phyloP scores from a whole-genome alignment of 371 early-diverging fungal species.

The Phascolomyces articulosus region DNA sequence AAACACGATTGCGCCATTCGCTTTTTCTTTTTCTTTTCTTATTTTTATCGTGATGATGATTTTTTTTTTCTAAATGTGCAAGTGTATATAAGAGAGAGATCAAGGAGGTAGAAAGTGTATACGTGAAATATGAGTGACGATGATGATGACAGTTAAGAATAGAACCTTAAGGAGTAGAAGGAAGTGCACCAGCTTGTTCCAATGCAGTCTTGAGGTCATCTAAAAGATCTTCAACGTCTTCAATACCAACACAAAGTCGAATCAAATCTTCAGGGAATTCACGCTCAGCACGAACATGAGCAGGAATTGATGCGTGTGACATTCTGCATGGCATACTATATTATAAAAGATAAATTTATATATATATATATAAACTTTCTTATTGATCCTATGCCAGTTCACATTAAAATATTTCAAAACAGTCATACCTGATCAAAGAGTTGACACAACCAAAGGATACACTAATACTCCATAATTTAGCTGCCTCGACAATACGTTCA shows the following conservation, averaged over 20 bases:
- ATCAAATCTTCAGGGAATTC: conserved; percentile 93
- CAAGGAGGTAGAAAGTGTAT: too few relatives aligned
- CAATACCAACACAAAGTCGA: conserved; percentile 97
- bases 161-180: neutral
- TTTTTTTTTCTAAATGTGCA: neutral
- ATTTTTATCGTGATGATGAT: too few relatives aligned
- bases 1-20: conserved; percentile 5
- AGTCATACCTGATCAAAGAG: conserved; percentile 83
- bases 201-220: conserved; percentile 87
- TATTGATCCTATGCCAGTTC: too few relatives aligned
- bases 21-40: neutral
- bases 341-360: neutral
- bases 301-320: conserved; percentile 97
- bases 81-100: neutral
- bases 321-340: conserved; percentile 94
- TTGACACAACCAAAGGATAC: conserved; percentile 98
- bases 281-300: conserved; percentile 83
- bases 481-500: conserved; percentile 85
- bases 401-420: too few relatives aligned
- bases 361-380: neutral
- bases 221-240: conserved; percentile 90
- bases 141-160: too few relatives aligned
- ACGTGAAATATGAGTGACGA: too few relatives aligned
- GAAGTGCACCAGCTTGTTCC: conserved; percentile 70
- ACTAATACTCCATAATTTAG: conserved; percentile 87